Conservation (phyloP, 2,329 filamentous ascomycete genomes). For the Neonectria punicea region DNA sequence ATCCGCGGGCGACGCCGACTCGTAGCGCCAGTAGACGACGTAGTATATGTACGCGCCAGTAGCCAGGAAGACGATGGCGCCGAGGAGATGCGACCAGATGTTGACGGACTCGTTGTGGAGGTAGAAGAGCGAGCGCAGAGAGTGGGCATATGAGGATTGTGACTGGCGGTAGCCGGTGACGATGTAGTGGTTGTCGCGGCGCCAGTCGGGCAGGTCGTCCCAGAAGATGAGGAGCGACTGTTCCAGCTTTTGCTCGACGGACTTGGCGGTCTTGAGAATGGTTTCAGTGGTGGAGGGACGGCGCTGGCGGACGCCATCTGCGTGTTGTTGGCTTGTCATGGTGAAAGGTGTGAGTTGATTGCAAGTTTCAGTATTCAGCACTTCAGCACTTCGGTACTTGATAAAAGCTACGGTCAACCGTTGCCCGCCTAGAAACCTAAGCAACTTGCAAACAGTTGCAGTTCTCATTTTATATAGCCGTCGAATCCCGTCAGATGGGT, state of each 20-base stretch:
- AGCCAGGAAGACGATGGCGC: conserved; percentile 68
- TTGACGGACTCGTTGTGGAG: conserved; percentile 72
- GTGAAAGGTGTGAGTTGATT: conserved; percentile 17
- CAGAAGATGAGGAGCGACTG: conserved; percentile 60
- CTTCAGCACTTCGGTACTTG: neutral
- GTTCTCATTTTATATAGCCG: neutral
- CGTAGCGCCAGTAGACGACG: conserved; percentile 72
- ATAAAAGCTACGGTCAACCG: neutral
- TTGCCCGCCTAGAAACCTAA: neutral
- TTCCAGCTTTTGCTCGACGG: conserved; percentile 53
- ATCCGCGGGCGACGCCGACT: conserved; percentile 69
- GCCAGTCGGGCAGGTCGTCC: conserved; percentile 69
- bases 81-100: conserved; percentile 73
- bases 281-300: conserved; percentile 43
- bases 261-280: conserved; percentile 40
- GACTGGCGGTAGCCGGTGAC: conserved; percentile 63
- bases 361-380: neutral
- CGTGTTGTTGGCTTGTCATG: conserved; percentile 21
- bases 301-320: conserved; percentile 41
- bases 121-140: conserved; percentile 60
- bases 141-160: conserved; percentile 58
- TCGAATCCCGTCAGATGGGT: conserved; percentile 1
- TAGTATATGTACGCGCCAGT: conserved; percentile 64
- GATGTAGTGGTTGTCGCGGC: conserved; percentile 69
- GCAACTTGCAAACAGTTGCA: neutral